A percentile compares a stretch with the other conserved stretches of the same genome.
These are phyloP conservation scores for Lachnellula arida DNA, from an alignment of 2,329 filamentous ascomycete genomes.

Conservation along the genomic window DNA sequence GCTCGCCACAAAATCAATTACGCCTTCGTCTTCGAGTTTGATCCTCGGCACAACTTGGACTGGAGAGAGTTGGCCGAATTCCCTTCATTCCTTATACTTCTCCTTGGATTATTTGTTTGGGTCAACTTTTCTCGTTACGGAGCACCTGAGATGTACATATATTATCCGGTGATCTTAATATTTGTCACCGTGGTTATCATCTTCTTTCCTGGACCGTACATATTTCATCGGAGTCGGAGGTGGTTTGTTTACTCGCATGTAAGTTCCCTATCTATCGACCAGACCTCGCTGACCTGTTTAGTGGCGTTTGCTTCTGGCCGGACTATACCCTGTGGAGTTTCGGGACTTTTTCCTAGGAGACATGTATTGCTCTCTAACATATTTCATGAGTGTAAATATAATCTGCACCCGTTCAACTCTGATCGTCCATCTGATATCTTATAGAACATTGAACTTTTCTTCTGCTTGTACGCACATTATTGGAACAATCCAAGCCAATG, in stretches of 20 bases:
- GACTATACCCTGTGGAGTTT: slow-evolving; percentile 90
- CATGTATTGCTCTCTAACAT: slow-evolving; percentile 95
- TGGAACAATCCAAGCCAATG: slow-evolving; percentile 74
- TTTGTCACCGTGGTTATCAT: slow-evolving; percentile 62
- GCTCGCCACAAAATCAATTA: slow-evolving; percentile 86
- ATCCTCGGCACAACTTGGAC: slow-evolving; percentile 77
- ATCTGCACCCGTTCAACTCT: too few relatives aligned
- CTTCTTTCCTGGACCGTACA: slow-evolving; percentile 67
- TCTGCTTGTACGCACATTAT: slow-evolving; percentile 78
- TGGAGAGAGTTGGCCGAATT: slow-evolving; percentile 87
- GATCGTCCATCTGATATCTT: neutral
- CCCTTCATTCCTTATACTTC: slow-evolving; percentile 75
- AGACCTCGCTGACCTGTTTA: slow-evolving; percentile 38
- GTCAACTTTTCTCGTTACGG: slow-evolving; percentile 77
- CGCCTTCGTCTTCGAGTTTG: slow-evolving; percentile 93
- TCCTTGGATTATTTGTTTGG: slow-evolving; percentile 79
- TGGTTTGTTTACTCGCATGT: slow-evolving; percentile 93
- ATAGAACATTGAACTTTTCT: slow-evolving; percentile 87
- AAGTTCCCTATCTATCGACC: slow-evolving; percentile 34
- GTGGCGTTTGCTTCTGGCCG: slow-evolving; percentile 82
- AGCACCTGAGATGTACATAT: slow-evolving; percentile 65
- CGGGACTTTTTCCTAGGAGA: slow-evolving; percentile 96
- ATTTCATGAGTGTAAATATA: slow-evolving; percentile 71
- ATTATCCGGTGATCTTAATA: slow-evolving; percentile 81
- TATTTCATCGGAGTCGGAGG: slow-evolving; percentile 71